phyloP scores from a whole-genome alignment of 352 stramenopile species.

The Phytophthora cajani region DNA sequence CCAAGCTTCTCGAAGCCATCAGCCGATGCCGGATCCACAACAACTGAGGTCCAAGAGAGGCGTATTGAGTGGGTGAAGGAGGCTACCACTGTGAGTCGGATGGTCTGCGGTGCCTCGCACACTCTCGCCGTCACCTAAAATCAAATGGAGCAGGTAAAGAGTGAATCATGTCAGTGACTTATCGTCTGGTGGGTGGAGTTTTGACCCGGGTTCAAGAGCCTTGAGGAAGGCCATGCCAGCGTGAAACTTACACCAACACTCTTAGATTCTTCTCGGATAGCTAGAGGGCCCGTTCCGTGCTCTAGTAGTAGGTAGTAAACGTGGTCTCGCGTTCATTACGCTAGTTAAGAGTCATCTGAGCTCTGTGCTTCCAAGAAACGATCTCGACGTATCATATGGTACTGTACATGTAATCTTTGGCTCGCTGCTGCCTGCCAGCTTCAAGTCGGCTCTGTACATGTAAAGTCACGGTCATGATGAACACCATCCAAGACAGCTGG shows the following conservation, averaged over 20 bases:
- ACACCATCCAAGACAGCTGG: not conserved
- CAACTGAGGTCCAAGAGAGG: constrained; percentile 29
- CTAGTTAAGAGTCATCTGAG: not conserved
- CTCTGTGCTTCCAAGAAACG: no score
- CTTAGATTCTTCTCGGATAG: no score
- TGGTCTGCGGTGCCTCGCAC: constrained; percentile 52
- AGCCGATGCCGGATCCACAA: constrained; percentile 14
- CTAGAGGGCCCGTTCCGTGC: no score
- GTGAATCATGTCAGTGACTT: not conserved
- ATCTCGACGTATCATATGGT: no score
- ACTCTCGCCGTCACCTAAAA: constrained; percentile 36
- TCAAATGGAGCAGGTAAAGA: not conserved
- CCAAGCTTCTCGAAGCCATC: constrained; percentile 16
- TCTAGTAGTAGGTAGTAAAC: no score
- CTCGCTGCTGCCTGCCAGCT: not conserved
- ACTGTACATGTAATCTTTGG: no score
- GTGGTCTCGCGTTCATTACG: not conserved
- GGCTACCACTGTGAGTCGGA: constrained; percentile 23
- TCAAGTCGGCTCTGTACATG: not conserved
- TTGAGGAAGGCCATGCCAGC: no score
- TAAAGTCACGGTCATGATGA: not conserved
- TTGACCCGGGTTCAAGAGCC: not conserved
- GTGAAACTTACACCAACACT: no score
- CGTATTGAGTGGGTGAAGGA: constrained; percentile 29
- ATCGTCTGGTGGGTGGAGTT: not conserved